A percentile compares a stretch with the other conserved stretches of the same genome.
These are phyloP conservation scores for Pleurotus cornucopiae DNA, from an alignment of 768 basidiomycete genomes.

Conservation along the genomic window DNA sequence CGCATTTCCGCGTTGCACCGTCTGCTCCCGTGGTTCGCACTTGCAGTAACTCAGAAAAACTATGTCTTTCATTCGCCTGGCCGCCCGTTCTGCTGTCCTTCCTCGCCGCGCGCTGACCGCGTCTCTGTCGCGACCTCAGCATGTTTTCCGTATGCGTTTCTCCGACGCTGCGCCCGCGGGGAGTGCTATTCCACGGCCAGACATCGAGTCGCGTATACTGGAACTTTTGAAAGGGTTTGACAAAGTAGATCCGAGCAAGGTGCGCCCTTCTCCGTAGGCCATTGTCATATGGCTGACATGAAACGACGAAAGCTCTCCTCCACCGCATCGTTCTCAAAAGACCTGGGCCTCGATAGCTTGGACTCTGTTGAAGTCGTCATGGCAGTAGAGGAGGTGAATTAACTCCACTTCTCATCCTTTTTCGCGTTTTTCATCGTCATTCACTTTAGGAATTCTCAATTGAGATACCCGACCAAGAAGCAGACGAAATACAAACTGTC, in stretches of 20 bases:
- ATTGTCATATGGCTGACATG: not conserved
- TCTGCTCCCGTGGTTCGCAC: not conserved
- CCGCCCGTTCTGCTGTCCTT: slow-evolving; percentile 39
- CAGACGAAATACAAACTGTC: slow-evolving; percentile 90
- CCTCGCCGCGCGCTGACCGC: slow-evolving; percentile 35
- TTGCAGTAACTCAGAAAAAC: slow-evolving; percentile 11
- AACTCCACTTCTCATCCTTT: slow-evolving; percentile 2
- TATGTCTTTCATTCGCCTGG: slow-evolving; percentile 57
- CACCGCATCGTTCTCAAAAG: slow-evolving; percentile 65
- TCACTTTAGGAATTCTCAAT: slow-evolving; percentile 82
- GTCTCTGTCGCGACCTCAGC: slow-evolving; percentile 28
- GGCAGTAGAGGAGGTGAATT: slow-evolving; percentile 88
- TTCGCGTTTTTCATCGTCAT: slow-evolving; percentile 8
- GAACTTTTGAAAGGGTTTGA: slow-evolving; percentile 88
- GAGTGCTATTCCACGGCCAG: slow-evolving; percentile 49
- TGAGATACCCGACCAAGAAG: slow-evolving; percentile 97
- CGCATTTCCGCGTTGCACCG: slow-evolving; percentile 6
- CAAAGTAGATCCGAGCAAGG: slow-evolving; percentile 79
- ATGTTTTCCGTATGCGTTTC: slow-evolving; percentile 49
- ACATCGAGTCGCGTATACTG: slow-evolving; percentile 70
- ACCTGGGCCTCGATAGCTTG: slow-evolving; percentile 92
- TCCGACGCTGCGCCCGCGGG: slow-evolving; percentile 52
- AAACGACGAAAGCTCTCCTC: slow-evolving; percentile 51
- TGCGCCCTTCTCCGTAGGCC: slow-evolving; percentile 18
- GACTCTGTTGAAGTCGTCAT: slow-evolving; percentile 98